Percentiles rank a stretch among this genome's conserved stretches.
phyloP scores from a whole-genome alignment of 2,329 filamentous ascomycete genomes.

The Sarocladiaceae sp. region DNA sequence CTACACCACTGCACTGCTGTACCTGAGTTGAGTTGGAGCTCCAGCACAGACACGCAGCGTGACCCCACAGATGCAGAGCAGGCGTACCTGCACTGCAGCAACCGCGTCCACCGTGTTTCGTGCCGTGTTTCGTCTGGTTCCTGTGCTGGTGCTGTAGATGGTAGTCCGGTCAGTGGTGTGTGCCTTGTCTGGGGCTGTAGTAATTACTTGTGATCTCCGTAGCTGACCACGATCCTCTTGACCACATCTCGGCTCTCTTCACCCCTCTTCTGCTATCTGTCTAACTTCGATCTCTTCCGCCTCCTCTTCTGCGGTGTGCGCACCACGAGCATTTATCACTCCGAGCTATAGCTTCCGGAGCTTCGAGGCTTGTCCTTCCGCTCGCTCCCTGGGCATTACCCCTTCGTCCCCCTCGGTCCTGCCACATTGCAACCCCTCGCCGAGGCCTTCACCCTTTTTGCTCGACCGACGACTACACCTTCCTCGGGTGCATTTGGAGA shows the following conservation, averaged over 20 bases:
- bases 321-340: background rate
- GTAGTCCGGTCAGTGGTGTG: too few relatives aligned
- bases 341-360: background rate
- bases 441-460: background rate
- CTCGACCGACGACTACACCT: background rate
- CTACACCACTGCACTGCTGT: background rate
- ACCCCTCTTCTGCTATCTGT: background rate
- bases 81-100: background rate
- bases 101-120: slow-evolving; percentile 4
- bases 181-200: background rate
- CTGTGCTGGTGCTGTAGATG: too few relatives aligned
- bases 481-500: too few relatives aligned
- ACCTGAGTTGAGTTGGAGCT: background rate
- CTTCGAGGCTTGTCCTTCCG: background rate
- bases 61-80: background rate
- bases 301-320: background rate
- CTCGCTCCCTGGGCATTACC: background rate
- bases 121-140: slow-evolving; percentile 5
- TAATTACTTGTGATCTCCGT: background rate
- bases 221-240: background rate
- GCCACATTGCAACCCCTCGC: slow-evolving; percentile 9
- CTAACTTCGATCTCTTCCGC: background rate
- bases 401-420: slow-evolving; percentile 2
- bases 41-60: background rate
- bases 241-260: background rate